A percentile compares a stretch with the other conserved stretches of the same genome.
phyloP scores from a whole-genome alignment of 495 filamentous ascomycete species.

The Chaetomidium leptoderma region DNA sequence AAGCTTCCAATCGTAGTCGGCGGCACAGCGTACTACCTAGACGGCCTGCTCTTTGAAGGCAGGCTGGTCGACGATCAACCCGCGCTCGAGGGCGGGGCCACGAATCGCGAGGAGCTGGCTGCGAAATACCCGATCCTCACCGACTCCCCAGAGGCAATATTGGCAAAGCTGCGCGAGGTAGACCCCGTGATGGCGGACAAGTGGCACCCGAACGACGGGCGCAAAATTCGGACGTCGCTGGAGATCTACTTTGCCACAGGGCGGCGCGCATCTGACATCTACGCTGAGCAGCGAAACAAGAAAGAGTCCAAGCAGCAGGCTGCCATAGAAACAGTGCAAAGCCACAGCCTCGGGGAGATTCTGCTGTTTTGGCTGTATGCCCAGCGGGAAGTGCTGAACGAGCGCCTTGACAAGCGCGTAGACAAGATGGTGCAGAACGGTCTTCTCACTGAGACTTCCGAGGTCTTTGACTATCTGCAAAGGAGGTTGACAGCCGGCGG shows the following conservation, averaged over 20 bases:
- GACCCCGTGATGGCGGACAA: constrained; percentile 85
- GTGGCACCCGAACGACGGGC: constrained; percentile 90
- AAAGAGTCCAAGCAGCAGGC: constrained; percentile 27
- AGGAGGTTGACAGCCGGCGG: constrained; percentile 46
- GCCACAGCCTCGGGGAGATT: constrained; percentile 52
- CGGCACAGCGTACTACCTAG: constrained; percentile 91
- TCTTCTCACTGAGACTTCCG: constrained; percentile 60
- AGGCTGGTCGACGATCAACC: constrained; percentile 50
- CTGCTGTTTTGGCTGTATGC: constrained; percentile 89
- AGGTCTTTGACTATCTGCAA: constrained; percentile 54
- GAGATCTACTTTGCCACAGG: constrained; percentile 84
- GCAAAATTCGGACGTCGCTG: constrained; percentile 85
- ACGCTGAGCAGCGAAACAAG: constrained; percentile 61
- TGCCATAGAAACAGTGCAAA: constrained; percentile 10
- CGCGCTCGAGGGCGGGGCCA: constrained; percentile 23
- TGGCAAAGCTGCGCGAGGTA: constrained; percentile 67
- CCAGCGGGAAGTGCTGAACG: constrained; percentile 57
- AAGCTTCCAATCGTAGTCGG: constrained; percentile 88
- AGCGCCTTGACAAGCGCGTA: constrained; percentile 70
- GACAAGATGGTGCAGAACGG: constrained; percentile 77
- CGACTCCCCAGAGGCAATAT: constrained; percentile 61
- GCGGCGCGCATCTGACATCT: constrained; percentile 77
- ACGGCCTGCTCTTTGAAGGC: constrained; percentile 76
- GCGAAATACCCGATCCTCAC: constrained; percentile 67
- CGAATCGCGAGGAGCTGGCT: constrained; percentile 33